Evolutionary conservation across 2,329 filamentous ascomycete species (phyloP), one percentile per base, ranked within the genome.

Genomic region (Penicillium sclerotigenum): DNA sequence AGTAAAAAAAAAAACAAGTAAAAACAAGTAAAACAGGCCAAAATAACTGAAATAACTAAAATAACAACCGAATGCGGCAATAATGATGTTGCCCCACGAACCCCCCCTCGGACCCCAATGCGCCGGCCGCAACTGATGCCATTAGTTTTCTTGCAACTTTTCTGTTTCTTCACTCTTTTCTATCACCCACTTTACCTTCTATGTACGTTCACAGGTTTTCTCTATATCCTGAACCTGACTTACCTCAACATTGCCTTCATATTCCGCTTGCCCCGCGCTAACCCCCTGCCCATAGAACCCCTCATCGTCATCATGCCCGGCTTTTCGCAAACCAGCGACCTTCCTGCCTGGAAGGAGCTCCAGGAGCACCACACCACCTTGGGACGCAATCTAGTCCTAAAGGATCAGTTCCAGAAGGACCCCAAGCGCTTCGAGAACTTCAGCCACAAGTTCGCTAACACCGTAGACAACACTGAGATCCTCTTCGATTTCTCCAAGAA

Each of bases 401-500:
- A 96, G 80, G 89, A 96, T 64, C 90, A 90, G 73, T 99, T 97
- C 77, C 83, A 90, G 70, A 86, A 90, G 67, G 92, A 99, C 74
- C 86, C 91, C 47, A 75, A 89, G 72, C 91, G 94, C 61, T 97
- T 97, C 81, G 78, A 87, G 71, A 96, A 94, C 79, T 92, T 96
- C 81, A 89, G 87, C 73, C 89, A 87, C 74, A 90, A 84, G 70
- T 96, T 97, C 77, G 80, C 83, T 68, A 92, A 90, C 77, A 75
- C 83, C 51, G 87, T 89, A 65, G 90, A 95, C 70, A 83, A 83
- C 70, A 87, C 86, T 66, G 91, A 97, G 64, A 94, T 95, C 70
- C 85, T 99, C 62, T 99, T 97, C 77, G 94, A 99, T 78, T 99
- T 96, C 80, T 94, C 89, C 81, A 99, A 99, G 86, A 99, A 99